phyloP scores from a whole-genome alignment of 1,139 yeast genomes.

The Yamadazyma conglobata region DNA sequence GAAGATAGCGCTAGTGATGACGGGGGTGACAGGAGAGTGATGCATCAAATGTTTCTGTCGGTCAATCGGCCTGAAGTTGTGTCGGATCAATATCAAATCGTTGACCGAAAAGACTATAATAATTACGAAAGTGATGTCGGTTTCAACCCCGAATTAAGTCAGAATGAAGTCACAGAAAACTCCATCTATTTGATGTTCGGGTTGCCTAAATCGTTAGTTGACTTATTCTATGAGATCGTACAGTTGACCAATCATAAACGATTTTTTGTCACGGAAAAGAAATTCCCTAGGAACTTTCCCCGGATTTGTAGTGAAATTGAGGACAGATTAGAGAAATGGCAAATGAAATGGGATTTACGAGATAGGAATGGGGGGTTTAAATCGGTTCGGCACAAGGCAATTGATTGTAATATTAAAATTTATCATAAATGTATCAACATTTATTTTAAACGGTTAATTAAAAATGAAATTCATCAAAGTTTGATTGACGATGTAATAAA shows the following conservation, averaged over 20 bases:
- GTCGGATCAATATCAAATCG: slow-evolving; percentile 4
- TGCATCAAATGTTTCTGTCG: slow-evolving; percentile 1
- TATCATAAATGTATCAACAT: slow-evolving; percentile 44
- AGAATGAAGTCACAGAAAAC: slow-evolving; percentile 13
- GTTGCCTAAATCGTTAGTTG: slow-evolving; percentile 42
- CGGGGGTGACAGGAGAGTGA: neutral
- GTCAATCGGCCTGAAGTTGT: slow-evolving; percentile 5
- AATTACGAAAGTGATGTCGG: slow-evolving; percentile 10
- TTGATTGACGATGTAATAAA: slow-evolving; percentile 1
- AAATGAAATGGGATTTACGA: slow-evolving; percentile 36
- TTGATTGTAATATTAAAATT: slow-evolving; percentile 34
- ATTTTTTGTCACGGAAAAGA: slow-evolving; percentile 40
- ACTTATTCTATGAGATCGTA: slow-evolving; percentile 43
- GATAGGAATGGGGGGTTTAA: slow-evolving; percentile 14
- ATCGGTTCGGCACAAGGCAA: slow-evolving; percentile 34
- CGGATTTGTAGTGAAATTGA: slow-evolving; percentile 52
- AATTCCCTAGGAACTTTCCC: slow-evolving; percentile 55
- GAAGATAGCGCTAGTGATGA: slow-evolving; percentile 7
- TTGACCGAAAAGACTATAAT: slow-evolving; percentile 13
- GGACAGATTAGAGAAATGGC: slow-evolving; percentile 47
- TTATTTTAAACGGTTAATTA: slow-evolving; percentile 44
- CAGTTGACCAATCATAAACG: slow-evolving; percentile 52
- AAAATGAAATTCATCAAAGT: slow-evolving; percentile 33
- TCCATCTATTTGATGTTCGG: slow-evolving; percentile 45
- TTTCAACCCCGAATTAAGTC: slow-evolving; percentile 7